phyloP scores from a whole-genome alignment of 1,139 yeast species.

The Saccharomyces uvarum region DNA sequence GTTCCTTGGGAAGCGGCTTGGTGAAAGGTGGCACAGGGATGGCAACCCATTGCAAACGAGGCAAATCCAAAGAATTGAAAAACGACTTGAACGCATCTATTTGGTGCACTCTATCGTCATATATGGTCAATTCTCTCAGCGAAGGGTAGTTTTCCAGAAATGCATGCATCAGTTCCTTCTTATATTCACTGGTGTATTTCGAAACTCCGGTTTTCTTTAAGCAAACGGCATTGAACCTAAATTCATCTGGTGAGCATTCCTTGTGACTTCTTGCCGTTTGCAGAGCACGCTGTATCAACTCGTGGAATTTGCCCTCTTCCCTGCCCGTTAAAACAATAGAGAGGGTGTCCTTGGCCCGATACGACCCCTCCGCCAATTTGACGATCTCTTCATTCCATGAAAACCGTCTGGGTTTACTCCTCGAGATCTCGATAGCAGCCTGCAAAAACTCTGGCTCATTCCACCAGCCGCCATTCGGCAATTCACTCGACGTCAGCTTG shows the following conservation, averaged over 20 bases:
- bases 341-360: constrained; percentile 30
- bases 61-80: constrained; percentile 15
- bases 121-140: constrained; percentile 32
- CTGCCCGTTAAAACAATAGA: constrained; percentile 40
- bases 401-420: background rate
- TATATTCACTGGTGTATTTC: constrained; percentile 33
- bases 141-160: constrained; percentile 30
- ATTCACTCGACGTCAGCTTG: constrained; percentile 7
- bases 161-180: constrained; percentile 33
- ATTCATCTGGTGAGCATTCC: constrained; percentile 7
- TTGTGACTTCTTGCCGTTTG: background rate
- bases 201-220: constrained; percentile 31
- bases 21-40: constrained; percentile 16
- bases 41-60: constrained; percentile 15
- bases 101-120: constrained; percentile 39
- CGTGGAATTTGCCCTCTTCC: constrained; percentile 28
- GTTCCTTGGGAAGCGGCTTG: constrained; percentile 2
- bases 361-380: constrained; percentile 32
- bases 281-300: constrained; percentile 15
- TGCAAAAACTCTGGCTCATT: constrained; percentile 32
- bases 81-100: constrained; percentile 32
- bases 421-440: background rate
- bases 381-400: constrained; percentile 39
- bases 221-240: constrained; percentile 36
- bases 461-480: constrained; percentile 44